Base-by-base conservation (phyloP, 2,329 filamentous ascomycete species). In the Apiospora malaysiana region DNA sequence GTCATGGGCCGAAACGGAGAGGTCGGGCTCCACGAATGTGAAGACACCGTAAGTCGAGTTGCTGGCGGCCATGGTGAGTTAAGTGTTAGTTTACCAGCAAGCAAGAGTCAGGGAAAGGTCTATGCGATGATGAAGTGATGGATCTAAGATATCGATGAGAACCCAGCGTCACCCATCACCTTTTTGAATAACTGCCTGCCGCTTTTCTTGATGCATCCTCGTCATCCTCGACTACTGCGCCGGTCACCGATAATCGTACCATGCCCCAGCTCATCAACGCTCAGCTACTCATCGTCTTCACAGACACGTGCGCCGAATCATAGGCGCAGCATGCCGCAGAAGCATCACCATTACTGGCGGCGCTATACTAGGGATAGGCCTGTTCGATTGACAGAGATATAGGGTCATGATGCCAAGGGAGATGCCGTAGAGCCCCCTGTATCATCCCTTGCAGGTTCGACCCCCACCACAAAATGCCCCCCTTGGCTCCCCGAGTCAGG, bases 11-110 rank as follows among this genome's bases (percentile, higher is more conserved):
- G 63, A 45, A 37, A 66, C 63, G 37, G 63, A 66, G 14, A 66
- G 63, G 18, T 66, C 63, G 63, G 63, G 63, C 63, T 66, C 63
- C 63, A 66, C 63, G 37, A 66, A 66, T 1, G 63, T 66, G 63
- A 66, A 66, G 63, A 66, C 37, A 43, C 63, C 63, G 37, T 18
- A 25, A 25, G 63, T 43, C 8, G 37, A 21, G 37, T 45, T 43
- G 63, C 63, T 42, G 23, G 59, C 2, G 59, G 63, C 63, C 63
- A 66, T 66, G 2, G 8, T 66, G 21, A 66, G 16, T 10, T 21
- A 10, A 16, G 4, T 40, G 18, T 16, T 32, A 32, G 12, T 27
- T 47, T 47, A 5, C 18, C 18, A 5, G 63, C 8, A 21, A 27
- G 5, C 4, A 23, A 21, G 18, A n/a, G 18, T 8, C 14, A 12